These are phyloP conservation scores for Talaromyces ruber DNA, from an alignment of 495 filamentous ascomycete species.

Conservation along the genomic window DNA sequence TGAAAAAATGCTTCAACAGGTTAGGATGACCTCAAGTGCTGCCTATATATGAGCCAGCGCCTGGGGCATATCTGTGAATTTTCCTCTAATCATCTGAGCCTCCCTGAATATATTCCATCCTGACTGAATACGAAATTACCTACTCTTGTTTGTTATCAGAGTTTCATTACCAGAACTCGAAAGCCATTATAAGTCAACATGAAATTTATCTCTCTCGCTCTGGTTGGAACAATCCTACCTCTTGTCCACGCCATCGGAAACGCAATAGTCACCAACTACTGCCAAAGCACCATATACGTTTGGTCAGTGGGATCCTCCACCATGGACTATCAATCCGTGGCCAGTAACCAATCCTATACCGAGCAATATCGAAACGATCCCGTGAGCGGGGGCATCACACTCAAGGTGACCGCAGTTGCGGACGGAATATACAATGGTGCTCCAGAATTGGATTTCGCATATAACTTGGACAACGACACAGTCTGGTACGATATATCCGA, in stretches of 20 bases:
- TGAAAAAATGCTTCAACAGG: neutral
- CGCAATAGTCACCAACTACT: slow-evolving; percentile 44
- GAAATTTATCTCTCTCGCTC: neutral
- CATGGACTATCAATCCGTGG: slow-evolving; percentile 18
- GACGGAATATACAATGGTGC: slow-evolving; percentile 42
- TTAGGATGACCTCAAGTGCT: neutral
- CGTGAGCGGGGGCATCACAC: slow-evolving; percentile 40
- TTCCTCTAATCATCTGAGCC: neutral
- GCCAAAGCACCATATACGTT: slow-evolving; percentile 35
- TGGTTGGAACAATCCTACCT: slow-evolving; percentile 4
- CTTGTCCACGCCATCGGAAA: slow-evolving; percentile 24
- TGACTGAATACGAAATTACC: neutral
- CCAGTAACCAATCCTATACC: slow-evolving; percentile 17
- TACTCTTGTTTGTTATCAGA: neutral
- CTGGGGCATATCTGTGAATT: neutral
- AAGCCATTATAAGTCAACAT: neutral
- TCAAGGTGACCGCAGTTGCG: slow-evolving; percentile 42
- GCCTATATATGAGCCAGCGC: neutral
- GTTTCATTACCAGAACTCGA: neutral
- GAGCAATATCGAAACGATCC: slow-evolving; percentile 38
- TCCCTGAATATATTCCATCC: neutral
- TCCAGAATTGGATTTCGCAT: slow-evolving; percentile 45
- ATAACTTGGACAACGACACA: slow-evolving; percentile 33
- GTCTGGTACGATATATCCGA: slow-evolving; percentile 53
- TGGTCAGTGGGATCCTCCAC: slow-evolving; percentile 44